Conservation (phyloP, 2,329 filamentous ascomycete genomes). For the Neonectria ditissima region DNA sequence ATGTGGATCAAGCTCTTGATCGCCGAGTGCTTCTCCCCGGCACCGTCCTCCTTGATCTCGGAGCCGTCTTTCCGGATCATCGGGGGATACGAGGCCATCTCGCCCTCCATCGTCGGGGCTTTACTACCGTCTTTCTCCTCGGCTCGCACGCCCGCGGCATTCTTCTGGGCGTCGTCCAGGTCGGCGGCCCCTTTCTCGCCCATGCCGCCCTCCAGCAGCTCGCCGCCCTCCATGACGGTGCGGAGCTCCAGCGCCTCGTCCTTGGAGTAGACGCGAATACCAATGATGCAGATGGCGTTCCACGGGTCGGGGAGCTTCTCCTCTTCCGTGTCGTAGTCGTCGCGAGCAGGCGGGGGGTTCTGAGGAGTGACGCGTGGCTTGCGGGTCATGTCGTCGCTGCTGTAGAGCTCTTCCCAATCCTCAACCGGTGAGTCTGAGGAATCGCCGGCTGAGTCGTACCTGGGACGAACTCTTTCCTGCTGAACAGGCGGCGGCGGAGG, state of each 20-base stretch:
- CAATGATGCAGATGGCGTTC: constrained; percentile 73
- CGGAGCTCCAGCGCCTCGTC: constrained; percentile 66
- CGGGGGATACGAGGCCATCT: constrained; percentile 35
- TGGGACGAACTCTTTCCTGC: constrained; percentile 39
- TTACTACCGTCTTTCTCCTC: constrained; percentile 28
- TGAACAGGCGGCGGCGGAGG: constrained; percentile 20
- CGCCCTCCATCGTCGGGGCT: constrained; percentile 24
- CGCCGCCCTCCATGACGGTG: constrained; percentile 67
- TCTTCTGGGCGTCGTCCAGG: constrained; percentile 68
- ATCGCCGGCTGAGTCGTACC: constrained; percentile 62
- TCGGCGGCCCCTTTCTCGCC: constrained; percentile 67
- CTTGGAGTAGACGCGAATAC: constrained; percentile 71
- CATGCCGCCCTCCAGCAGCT: constrained; percentile 67
- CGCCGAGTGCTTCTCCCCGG: constrained; percentile 36
- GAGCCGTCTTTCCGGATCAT: constrained; percentile 44
- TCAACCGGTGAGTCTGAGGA: constrained; percentile 70
- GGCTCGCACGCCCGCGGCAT: constrained; percentile 62
- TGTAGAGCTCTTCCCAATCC: constrained; percentile 71
- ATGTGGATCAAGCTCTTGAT: constrained; percentile 47
- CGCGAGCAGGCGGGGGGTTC: constrained; percentile 47
- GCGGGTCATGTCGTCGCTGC: constrained; percentile 67
- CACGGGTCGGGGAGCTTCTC: constrained; percentile 68
- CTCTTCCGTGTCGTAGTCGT: constrained; percentile 66
- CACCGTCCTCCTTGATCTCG: constrained; percentile 32
- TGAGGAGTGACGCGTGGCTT: constrained; percentile 59